Conservation (phyloP, 768 basidiomycete species). For the Amanita molliuscula region DNA sequence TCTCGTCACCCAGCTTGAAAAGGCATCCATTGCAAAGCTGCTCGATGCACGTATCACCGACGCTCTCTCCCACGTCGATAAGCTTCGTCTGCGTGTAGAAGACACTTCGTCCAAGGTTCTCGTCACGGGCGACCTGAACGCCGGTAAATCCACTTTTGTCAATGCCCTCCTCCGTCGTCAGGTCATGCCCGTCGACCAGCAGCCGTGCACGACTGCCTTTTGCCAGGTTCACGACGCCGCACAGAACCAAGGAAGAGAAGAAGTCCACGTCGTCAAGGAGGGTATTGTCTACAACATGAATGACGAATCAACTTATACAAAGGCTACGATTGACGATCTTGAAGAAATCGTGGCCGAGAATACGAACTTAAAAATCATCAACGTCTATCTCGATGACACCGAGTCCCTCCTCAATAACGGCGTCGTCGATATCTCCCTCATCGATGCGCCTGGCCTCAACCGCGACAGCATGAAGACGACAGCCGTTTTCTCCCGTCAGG, state of each 20-base stretch:
- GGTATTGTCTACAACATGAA: conserved; percentile 54
- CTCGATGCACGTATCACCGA: conserved; percentile 75
- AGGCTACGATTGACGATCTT: conserved; percentile 55
- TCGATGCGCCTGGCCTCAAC: conserved; percentile 97
- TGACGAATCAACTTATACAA: conserved; percentile 71
- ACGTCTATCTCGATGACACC: conserved; percentile 81
- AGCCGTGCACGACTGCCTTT: conserved; percentile 95
- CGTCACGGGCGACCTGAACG: conserved; percentile 96
- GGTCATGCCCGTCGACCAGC: conserved; percentile 96
- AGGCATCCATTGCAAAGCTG: conserved; percentile 84
- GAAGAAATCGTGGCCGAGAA: conserved; percentile 73
- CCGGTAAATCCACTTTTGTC: conserved; percentile 97
- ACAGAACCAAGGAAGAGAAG: conserved; percentile 72
- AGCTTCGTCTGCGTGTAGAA: conserved; percentile 76
- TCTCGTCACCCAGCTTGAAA: conserved; percentile 88
- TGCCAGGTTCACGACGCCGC: conserved; percentile 91
- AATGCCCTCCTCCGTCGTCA: conserved; percentile 87
- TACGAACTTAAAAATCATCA: conserved; percentile 64
- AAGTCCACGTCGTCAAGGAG: conserved; percentile 75
- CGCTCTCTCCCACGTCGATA: conserved; percentile 70
- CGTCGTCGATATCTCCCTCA: conserved; percentile 94
- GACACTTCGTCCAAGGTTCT: conserved; percentile 94
- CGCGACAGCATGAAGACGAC: conserved; percentile 93
- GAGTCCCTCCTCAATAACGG: conserved; percentile 91
- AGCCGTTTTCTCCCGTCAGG: conserved; percentile 88